Base-by-base conservation (phyloP, 2,329 filamentous ascomycete genomes). In the Trichoderma harzianum region DNA sequence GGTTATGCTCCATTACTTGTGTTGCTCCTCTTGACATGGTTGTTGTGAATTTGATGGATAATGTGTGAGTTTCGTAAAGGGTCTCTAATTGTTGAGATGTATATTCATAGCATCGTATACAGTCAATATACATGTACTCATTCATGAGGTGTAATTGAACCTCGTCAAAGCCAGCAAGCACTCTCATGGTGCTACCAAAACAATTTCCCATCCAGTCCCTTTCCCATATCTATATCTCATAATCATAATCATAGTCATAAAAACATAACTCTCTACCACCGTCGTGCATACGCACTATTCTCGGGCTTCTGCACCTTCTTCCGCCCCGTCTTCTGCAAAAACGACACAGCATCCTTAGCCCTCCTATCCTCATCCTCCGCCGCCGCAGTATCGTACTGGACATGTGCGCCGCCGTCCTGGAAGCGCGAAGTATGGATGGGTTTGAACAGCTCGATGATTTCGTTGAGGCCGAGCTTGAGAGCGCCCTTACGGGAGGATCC, bases 361-460 rank as follows among this genome's bases (percentile, higher is more conserved):
- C 66, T 72, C 3, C 72, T 63, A 14, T 72, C 70, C 26, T 77
- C 75, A 32, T 72, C 74, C 28, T 63, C 70, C 69, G 51, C 70
- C 8, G 21, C 39, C 11, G 18, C 34, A 39, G 67, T 61, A 11
- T 69, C 43, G 36, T 63, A 63, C 36, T 39, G 36, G 4, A 39
- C 36, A 39, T 39, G 39, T 3, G 39, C 39, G 39, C 39, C 36
- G n/a, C 61, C 66, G 55, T 69, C 53, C 21, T 55, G 55, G 18
- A 62, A 30, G 36, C 24, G 53, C 24, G 53, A 58, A 1, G 36
- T 58, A 11, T 58, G 69, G 6, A 93, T 91, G 34, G 90, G 90
- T 74, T 89, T 90, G 84, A 99, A 99, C 71, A 99, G 87, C 64
- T 93, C 91, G 81, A 99, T 87, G 80, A 99, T 97, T 82, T 99